These are phyloP conservation scores for Paraconiothyrium brasiliense DNA, from an alignment of 2,329 filamentous ascomycete genomes.

Conservation along the genomic window DNA sequence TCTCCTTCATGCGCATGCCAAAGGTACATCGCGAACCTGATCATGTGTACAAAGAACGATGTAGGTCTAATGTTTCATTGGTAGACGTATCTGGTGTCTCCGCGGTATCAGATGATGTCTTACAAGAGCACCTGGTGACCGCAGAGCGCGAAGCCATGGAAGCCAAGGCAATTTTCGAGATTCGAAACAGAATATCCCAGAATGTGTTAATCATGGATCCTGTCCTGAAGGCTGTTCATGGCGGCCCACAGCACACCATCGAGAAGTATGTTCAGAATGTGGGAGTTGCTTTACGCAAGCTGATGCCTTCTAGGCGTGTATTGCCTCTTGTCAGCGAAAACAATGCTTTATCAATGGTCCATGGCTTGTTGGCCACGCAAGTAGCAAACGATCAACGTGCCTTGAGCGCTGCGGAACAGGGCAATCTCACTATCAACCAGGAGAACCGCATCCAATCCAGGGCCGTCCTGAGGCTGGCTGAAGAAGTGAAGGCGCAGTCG, in stretches of 20 bases:
- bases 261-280: constrained; percentile 67
- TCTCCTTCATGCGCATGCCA: constrained; percentile 62
- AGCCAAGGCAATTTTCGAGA: constrained; percentile 73
- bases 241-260: constrained; percentile 66
- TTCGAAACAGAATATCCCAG: constrained; percentile 74
- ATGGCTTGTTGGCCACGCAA: constrained; percentile 67
- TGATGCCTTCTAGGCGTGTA: constrained; percentile 64
- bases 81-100: constrained; percentile 39
- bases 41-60: neutral
- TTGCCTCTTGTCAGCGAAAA: constrained; percentile 72
- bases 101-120: constrained; percentile 60
- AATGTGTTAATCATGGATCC: constrained; percentile 77
- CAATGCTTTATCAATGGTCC: constrained; percentile 70
- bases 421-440: constrained; percentile 65
- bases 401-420: constrained; percentile 66
- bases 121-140: constrained; percentile 60
- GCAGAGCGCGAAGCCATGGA: constrained; percentile 74
- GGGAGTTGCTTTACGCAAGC: constrained; percentile 2
- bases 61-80: constrained; percentile 30
- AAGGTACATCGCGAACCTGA: constrained; percentile 28
- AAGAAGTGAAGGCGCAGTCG: constrained; percentile 63
- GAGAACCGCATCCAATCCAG: constrained; percentile 71
- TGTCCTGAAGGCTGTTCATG: constrained; percentile 79
- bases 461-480: constrained; percentile 70
- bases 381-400: constrained; percentile 62